Base-by-base conservation (phyloP, 352 stramenopile genomes). In the Phytopythium montanum region DNA sequence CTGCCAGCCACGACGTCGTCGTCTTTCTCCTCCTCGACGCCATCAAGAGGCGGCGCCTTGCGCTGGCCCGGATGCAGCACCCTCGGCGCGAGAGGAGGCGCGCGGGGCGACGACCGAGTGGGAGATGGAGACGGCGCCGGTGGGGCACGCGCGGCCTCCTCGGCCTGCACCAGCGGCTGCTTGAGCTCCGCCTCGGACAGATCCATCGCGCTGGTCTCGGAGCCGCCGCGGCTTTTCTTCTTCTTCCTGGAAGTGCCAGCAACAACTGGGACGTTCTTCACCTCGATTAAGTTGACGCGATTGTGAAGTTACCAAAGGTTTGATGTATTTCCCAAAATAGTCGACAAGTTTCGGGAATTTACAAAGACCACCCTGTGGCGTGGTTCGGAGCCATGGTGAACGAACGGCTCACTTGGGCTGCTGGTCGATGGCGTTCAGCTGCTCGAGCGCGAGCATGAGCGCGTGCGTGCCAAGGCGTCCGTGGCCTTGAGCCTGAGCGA, bases 361-460 rank as follows among this genome's bases (percentile, higher is more conserved):
- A 49, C 42, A 49, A 49, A 26, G 25, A 13, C 36, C 48, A 12
- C 25, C 10, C 29, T 46, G 51, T n/a, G 51, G 23, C 21, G 34
- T 56, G 50, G 12, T 16, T 19, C 28, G 13, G 23, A 34, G 31
- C 25, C 9, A n/a, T n/a, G n/a, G n/a, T n/a, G n/a, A n/a, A n/a
- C n/a, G n/a, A n/a, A n/a, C n/a, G n/a, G n/a, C 3, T 59, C 16
- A 59, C 53, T 59, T 59, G 29, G 49, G 9, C 53, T 36, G 52
- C 12, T 59, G 53, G 14, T 59, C 53, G 61, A 42, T 45, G 82
- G 75, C 83, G 55, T 96, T 96, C 41, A 97, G 69, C 51, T 88
- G 81, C 68, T 97, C 88, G 23, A 97, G 68, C 10, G 87, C 88
- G 16, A 95, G 70, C 80, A 95, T 92, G 5, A 97, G 70, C 9